phyloP scores from a whole-genome alignment of 2,329 filamentous ascomycete species.

The Hirsutella minnesotensis region DNA sequence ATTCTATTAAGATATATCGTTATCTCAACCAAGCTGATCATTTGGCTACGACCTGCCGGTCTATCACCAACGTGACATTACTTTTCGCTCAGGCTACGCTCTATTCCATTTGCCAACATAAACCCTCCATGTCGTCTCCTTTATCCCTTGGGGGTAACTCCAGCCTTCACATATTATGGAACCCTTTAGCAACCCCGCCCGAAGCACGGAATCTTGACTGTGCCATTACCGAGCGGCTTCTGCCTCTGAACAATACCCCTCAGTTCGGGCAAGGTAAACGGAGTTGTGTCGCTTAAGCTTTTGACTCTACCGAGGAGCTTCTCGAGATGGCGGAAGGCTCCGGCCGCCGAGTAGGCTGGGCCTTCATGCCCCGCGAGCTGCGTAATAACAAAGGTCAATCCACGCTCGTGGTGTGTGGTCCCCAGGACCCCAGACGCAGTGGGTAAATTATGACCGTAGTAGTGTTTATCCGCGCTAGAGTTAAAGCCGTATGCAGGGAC shows the following conservation, averaged over 20 bases:
- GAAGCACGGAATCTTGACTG: conserved; percentile 19
- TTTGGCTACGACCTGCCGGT: too few relatives aligned
- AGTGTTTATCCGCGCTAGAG: conserved; percentile 30
- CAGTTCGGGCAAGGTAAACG: conserved; percentile 20
- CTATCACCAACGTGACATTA: too few relatives aligned
- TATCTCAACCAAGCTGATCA: too few relatives aligned
- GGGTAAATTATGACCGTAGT: conserved; percentile 30
- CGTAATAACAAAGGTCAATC: conserved; percentile 59
- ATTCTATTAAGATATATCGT: too few relatives aligned
- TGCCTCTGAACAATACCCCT: conserved; percentile 7
- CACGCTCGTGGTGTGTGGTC: conserved; percentile 59
- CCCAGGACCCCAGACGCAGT: conserved; percentile 59
- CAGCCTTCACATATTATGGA: too few relatives aligned
- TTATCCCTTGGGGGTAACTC: too few relatives aligned
- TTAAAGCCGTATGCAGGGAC: conserved; percentile 35
- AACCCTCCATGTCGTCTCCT: too few relatives aligned
- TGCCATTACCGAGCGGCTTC: conserved; percentile 11
- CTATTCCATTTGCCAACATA: too few relatives aligned
- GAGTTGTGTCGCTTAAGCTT: conserved; percentile 30
- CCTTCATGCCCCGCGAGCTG: too few relatives aligned
- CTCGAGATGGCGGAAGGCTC: conserved; percentile 66
- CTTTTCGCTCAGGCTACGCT: too few relatives aligned
- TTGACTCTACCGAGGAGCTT: conserved; percentile 60
- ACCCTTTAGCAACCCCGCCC: conserved; percentile 10
- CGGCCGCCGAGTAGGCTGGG: too few relatives aligned